A percentile compares a stretch with the other conserved stretches of the same genome.
Evolutionary conservation across 148 eudicot species (phyloP).

Genomic region (Simmondsia chinensis): DNA sequence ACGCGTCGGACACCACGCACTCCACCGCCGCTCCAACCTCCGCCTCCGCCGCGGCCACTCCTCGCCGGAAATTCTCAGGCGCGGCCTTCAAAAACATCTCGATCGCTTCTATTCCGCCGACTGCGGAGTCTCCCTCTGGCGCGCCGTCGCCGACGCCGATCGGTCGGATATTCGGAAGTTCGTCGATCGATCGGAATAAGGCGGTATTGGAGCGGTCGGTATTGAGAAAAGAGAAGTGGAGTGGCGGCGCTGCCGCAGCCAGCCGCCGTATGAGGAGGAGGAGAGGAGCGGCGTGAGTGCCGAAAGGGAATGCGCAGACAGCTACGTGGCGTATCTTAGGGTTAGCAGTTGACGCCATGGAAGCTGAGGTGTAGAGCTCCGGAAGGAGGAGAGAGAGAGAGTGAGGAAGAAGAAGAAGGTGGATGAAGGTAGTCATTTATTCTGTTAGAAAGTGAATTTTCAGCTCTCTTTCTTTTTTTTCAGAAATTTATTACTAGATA

Average conservation of each 20-base stretch:
- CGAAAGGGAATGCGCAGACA: conserved; percentile 53
- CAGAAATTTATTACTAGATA: too few relatives aligned
- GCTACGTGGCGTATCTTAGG: conserved; percentile 47
- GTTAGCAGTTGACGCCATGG: too few relatives aligned
- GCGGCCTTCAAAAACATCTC: conserved; percentile 20
- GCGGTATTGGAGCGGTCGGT: conserved; percentile 12
- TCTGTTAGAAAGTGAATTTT: too few relatives aligned
- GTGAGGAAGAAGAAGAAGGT: too few relatives aligned
- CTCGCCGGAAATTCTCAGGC: conserved; percentile 9
- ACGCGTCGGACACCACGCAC: conserved; percentile 41
- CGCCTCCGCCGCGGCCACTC: conserved; percentile 26
- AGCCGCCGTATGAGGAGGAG: conserved; percentile 27
- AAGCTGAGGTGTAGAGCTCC: too few relatives aligned
- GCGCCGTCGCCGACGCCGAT: conserved; percentile 14
- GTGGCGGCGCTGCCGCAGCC: conserved; percentile 25
- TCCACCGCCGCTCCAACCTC: conserved; percentile 27
- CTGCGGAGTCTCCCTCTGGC: conserved; percentile 13
- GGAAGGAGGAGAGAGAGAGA: too few relatives aligned
- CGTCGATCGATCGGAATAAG: conserved; percentile 6
- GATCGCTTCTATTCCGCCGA: conserved; percentile 25
- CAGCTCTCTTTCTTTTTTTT: too few relatives aligned
- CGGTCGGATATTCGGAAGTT: conserved; percentile 13
- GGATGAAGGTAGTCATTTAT: too few relatives aligned
- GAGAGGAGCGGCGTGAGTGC: conserved; percentile 42
- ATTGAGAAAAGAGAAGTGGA: conserved; percentile 35